Evolutionary conservation across 192 early-diverging fungal genomes (phyloP), one percentile per base, ranked within the genome.

Genomic region (Lobosporangium transversale): DNA sequence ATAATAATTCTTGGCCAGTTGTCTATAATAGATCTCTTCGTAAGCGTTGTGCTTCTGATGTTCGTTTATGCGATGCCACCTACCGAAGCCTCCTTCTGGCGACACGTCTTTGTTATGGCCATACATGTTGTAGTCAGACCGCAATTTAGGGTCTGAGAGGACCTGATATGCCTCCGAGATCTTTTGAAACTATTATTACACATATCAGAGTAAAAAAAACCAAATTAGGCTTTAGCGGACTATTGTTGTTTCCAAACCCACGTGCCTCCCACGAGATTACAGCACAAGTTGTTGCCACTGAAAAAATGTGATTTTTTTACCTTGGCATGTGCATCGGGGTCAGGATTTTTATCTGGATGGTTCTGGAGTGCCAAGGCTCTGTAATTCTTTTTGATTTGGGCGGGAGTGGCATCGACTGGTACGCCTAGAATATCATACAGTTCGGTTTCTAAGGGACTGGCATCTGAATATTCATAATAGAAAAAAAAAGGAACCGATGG

Each of bases 91-190:
- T n/a, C 84, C 84, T 47, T 89, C 88, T 18, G 90, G 86, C 24
- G 87, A 86, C 23, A 88, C 86, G 32, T 82, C 69, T 62, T 79
- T 79, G 57, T 68, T 78, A 43, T 78, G 75, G 24, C 70, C 68
- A 70, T 90, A 85, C 67, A 90, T 89, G 74, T 99, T 97, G 81
- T 99, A 99, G 53, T 86, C 81, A 29, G 91, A 85, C 66, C 98
- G 88, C 73, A 92, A 78, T 56, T 93, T 87, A 7, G 95, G 94
- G 66, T 99, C 97, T 7, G 94, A 95, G 18, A 99, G 84, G 12
- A 98, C 89, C 82, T 96, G 95, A 76, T 99, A 98, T 29, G 98
- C 98, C 73, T 97, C 96, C 11, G 96, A 96, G 27, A 99, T 93
- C 75, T 87, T 88, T 81, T 99, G 97, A 71, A 98, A 99, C 89